Percentiles rank a stretch among this genome's conserved stretches.
Conservation (phyloP, 345 rosid genomes). For the Excoecaria cochinchinensis region DNA sequence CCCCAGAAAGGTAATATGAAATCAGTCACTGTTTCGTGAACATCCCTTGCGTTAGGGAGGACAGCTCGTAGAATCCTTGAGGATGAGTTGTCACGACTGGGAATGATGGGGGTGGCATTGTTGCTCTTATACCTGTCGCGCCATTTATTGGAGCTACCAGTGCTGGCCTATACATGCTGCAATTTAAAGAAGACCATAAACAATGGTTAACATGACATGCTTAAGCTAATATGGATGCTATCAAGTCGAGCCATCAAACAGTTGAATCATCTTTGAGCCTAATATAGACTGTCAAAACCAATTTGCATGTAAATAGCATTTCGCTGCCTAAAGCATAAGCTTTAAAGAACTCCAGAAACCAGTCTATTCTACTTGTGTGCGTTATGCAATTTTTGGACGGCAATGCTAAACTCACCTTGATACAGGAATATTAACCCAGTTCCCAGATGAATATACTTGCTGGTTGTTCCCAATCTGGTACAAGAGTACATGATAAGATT, state of each 20-base stretch:
- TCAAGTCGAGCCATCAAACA: neutral
- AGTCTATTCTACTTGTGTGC: no score
- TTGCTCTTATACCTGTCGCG: constrained; percentile 9
- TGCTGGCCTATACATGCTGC: constrained; percentile 32
- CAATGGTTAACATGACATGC: neutral
- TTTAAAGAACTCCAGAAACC: no score
- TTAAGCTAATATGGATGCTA: neutral
- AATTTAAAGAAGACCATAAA: neutral
- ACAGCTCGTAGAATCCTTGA: constrained; percentile 46
- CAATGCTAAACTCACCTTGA: constrained; percentile 33
- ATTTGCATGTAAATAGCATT: no score
- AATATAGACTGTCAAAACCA: neutral
- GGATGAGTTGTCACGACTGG: constrained; percentile 31
- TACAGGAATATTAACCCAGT: constrained; percentile 31
- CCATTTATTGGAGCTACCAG: constrained; percentile 34
- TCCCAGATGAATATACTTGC: constrained; percentile 28
- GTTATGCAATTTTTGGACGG: neutral
- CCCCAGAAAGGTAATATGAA: neutral
- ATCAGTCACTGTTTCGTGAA: constrained; percentile 29
- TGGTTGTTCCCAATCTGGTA: constrained; percentile 44
- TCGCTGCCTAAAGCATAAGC: no score
- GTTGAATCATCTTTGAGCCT: neutral
- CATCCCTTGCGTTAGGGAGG: constrained; percentile 49
- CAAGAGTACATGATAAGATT: constrained; percentile 8
- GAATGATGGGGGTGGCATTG: constrained; percentile 23